Evolutionary conservation across 1,139 yeast species (phyloP).

Genomic region (Yamadazyma triangularis): DNA sequence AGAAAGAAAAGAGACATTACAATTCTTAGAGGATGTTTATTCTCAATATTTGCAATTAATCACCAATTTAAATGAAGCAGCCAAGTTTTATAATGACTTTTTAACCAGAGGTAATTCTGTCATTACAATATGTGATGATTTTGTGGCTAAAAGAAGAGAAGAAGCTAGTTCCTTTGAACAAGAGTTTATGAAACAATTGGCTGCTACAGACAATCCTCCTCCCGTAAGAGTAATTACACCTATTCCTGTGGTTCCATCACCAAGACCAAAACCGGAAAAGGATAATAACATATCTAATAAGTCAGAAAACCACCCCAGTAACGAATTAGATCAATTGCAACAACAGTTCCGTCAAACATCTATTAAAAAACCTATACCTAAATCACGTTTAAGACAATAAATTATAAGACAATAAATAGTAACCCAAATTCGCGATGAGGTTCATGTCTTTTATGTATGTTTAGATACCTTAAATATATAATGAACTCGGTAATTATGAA

Average conservation of each 20-base stretch:
- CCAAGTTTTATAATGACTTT: slow-evolving; percentile 65
- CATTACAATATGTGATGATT: slow-evolving; percentile 49
- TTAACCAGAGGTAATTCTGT: slow-evolving; percentile 46
- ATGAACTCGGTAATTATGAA: slow-evolving; percentile 21
- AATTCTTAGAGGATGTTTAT: slow-evolving; percentile 50
- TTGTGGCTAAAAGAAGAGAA: slow-evolving; percentile 47
- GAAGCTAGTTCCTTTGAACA: slow-evolving; percentile 49
- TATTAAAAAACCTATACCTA: neutral
- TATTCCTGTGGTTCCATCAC: slow-evolving; percentile 13
- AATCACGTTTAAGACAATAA: neutral
- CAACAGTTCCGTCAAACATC: slow-evolving; percentile 10
- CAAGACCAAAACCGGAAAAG: slow-evolving; percentile 4
- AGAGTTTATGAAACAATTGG: neutral
- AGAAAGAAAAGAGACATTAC: slow-evolving; percentile 48
- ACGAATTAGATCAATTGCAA: slow-evolving; percentile 10
- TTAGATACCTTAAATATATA: slow-evolving; percentile 16
- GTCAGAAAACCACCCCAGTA: slow-evolving; percentile 6
- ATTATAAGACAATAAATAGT: neutral
- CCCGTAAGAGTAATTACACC: slow-evolving; percentile 11
- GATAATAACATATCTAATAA: slow-evolving; percentile 3
- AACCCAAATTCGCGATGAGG: neutral
- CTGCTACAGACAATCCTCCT: neutral
- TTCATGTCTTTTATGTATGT: slow-evolving; percentile 1
- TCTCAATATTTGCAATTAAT: slow-evolving; percentile 52
- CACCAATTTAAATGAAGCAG: slow-evolving; percentile 63